A percentile compares a stretch with the other conserved stretches of the same genome.
phyloP scores from a whole-genome alignment of 345 rosid species.

The Kandelia obovata region DNA sequence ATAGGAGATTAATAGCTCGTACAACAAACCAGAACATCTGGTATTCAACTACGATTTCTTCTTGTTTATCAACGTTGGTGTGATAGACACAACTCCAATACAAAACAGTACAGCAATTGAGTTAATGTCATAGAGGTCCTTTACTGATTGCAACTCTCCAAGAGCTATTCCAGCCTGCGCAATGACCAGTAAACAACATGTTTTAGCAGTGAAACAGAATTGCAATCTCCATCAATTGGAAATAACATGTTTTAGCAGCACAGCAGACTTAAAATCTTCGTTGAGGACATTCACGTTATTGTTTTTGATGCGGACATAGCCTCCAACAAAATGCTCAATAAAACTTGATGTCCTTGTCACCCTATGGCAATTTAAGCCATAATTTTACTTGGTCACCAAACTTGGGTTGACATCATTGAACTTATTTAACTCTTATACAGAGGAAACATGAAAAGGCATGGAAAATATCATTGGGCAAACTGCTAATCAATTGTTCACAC shows the following conservation, averaged over 20 bases:
- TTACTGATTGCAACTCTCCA: constrained; percentile 71
- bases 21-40: constrained; percentile 11
- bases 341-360: no score
- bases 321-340: no score
- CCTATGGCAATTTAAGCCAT: no score
- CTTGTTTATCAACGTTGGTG: constrained; percentile 72
- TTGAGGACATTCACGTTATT: no score
- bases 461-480: not conserved
- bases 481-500: not conserved
- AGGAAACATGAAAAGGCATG: not conserved
- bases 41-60: constrained; percentile 23
- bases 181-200: constrained; percentile 10
- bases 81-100: constrained; percentile 66
- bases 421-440: not conserved
- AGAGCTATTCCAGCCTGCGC: constrained; percentile 87
- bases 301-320: no score
- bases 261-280: not conserved
- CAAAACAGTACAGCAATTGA: constrained; percentile 80
- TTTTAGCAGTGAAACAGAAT: not conserved
- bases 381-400: no score
- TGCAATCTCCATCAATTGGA: no score
- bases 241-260: not conserved
- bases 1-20: constrained; percentile 7
- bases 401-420: not conserved
- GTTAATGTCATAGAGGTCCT: constrained; percentile 85